Percentiles rank a stretch among this genome's conserved stretches.
These are phyloP conservation scores for Monosporascus sp. DNA, from an alignment of 2,329 filamentous ascomycete genomes.

Conservation along the genomic window DNA sequence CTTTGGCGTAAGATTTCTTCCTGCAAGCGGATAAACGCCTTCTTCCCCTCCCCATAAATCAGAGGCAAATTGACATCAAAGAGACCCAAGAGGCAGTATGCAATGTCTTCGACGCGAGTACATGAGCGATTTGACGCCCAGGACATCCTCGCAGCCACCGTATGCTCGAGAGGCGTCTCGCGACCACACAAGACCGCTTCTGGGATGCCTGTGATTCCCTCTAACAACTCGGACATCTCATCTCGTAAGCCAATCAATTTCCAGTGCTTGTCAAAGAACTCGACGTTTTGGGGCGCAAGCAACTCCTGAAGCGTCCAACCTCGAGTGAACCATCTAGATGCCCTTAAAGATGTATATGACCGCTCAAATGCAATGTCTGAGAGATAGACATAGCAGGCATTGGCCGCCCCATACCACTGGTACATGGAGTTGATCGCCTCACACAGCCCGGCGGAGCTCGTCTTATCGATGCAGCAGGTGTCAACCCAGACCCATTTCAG, in stretches of 20 bases:
- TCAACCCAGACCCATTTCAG: not conserved
- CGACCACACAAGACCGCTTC: no score
- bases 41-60: not conserved
- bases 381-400: conserved; percentile 1
- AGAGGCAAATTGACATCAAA: conserved; percentile 3
- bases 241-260: not conserved
- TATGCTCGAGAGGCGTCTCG: no score
- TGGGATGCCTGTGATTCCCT: no score
- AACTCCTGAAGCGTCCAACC: no score
- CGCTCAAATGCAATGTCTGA: not conserved
- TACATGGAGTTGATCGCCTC: conserved; percentile 4
- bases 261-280: no score
- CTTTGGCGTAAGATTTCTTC: not conserved
- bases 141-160: not conserved
- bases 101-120: not conserved
- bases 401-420: not conserved
- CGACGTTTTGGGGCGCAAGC: no score
- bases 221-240: not conserved
- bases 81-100: conserved; percentile 2
- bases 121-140: not conserved
- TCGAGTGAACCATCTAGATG: no score
- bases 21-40: conserved; percentile 1
- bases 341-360: no score
- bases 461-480: conserved; percentile 2
- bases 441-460: not conserved